Conservation (phyloP, 78 protist genomes). For the Monosiga brevicollis region DNA sequence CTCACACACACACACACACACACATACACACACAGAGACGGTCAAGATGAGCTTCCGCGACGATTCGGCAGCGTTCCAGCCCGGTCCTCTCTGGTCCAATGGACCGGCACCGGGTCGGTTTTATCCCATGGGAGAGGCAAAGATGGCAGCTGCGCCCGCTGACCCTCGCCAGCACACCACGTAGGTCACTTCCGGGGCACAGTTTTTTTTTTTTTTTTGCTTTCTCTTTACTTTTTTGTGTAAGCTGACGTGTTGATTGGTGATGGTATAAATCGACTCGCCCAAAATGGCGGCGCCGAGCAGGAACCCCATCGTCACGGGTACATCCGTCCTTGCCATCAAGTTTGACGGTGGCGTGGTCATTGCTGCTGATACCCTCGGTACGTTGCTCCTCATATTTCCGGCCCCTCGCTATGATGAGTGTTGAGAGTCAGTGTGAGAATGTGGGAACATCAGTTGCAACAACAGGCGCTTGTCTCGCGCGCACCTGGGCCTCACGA, state of each 20-base stretch:
- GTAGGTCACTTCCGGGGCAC: neutral
- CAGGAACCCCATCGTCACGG: constrained; percentile 72
- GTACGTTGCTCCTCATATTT: neutral
- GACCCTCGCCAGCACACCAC: neutral
- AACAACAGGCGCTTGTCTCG: too few species aligned
- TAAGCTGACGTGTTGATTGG: neutral
- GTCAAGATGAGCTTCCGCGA: too few species aligned
- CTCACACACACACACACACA: constrained; percentile 12
- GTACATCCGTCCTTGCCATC: constrained; percentile 81
- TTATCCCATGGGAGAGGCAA: neutral
- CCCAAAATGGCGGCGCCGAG: neutral
- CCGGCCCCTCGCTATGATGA: neutral
- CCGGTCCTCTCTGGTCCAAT: neutral
- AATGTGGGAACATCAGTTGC: neutral
- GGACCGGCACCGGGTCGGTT: neutral
- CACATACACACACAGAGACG: constrained; percentile 6
- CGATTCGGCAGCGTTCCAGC: neutral
- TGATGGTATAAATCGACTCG: neutral
- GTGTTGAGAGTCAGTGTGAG: neutral
- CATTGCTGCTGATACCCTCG: constrained; percentile 79
- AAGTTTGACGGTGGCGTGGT: constrained; percentile 83
- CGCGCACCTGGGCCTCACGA: neutral
- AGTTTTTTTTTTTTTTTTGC: neutral
- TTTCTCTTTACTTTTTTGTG: neutral
- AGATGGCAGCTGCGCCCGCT: neutral